Conservation (phyloP, 192 early-diverging fungal genomes). For the Coemansia guatemalensis region DNA sequence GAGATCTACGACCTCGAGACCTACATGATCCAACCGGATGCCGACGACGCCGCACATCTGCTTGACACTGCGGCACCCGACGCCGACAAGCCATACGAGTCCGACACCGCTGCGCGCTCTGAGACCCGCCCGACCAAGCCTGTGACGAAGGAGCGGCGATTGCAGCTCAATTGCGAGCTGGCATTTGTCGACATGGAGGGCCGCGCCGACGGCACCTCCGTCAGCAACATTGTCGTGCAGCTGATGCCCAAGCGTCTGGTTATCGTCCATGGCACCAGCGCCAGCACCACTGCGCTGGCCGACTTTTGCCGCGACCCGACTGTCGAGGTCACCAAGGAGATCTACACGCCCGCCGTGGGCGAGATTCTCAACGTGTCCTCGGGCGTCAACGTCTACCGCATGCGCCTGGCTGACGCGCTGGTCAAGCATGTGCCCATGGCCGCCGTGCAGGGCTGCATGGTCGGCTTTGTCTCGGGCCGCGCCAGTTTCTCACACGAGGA, state of each 20-base stretch:
- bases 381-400: constrained; percentile 82
- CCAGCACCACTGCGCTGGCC: constrained; percentile 67
- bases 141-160: constrained; percentile 54
- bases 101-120: constrained; percentile 14
- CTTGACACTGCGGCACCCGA: constrained; percentile 14
- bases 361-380: constrained; percentile 89
- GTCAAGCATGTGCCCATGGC: constrained; percentile 64
- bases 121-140: constrained; percentile 75
- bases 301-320: constrained; percentile 60
- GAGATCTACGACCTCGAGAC: constrained; percentile 72
- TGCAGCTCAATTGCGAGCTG: constrained; percentile 72
- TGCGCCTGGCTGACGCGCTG: constrained; percentile 87
- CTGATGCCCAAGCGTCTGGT: constrained; percentile 55
- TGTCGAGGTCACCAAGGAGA: constrained; percentile 75
- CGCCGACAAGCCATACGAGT: constrained; percentile 38
- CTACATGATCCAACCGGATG: constrained; percentile 48
- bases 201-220: constrained; percentile 79
- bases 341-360: constrained; percentile 77
- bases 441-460: constrained; percentile 55
- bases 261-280: constrained; percentile 80
- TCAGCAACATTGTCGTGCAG: constrained; percentile 76
- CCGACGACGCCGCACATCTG: constrained; percentile 32
- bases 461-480: constrained; percentile 65
- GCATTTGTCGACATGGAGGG: constrained; percentile 93
- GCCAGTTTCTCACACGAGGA: constrained; percentile 65